Base-by-base conservation (phyloP, 2,329 filamentous ascomycete species). In the Drechslerella coelobrocha region DNA sequence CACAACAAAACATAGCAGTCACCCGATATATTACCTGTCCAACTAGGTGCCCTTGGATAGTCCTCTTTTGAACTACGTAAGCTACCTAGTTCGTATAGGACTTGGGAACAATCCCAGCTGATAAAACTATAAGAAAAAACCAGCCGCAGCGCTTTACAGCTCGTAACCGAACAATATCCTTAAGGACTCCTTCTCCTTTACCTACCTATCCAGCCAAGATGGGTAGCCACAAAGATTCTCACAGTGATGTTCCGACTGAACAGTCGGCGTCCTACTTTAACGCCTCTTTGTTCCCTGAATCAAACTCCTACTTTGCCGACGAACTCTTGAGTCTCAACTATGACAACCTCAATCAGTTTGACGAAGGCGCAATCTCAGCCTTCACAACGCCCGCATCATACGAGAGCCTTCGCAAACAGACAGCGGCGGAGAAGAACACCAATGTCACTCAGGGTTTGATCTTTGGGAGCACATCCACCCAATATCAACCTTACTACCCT, bases 191-290 rank as follows among this genome's bases (percentile, higher is more conserved):
- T n/a, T 26, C 39, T 53, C 2, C 31, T 34, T 34, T 24, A 10
- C 1, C 45, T 63, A 60, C 45, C 53, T 62, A 59, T 41, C 41
- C 14, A 45, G 41, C 41, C 53, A 63, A 24, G 23, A 71, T 71
- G 66, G 50, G 59, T 39, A 71, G 63, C 57, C 21, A 59, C 48
- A 71, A 63, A 51, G 59, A 71, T 37, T 19, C 53, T 21, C 59
- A 62, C 34, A 71, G 66, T 41, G 66, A 71, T 37, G 66, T 60
- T 48, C 57, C 63, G 29, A 69, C 66, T 1, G 66, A 71, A 43
- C 66, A 71, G 21, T 68, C 63, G 9, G 63, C 66, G 27, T 71
- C 66, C 21, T 71, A 71, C 66, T 71, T 71, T 41, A 71, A 71
- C 66, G 59, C 59, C 66, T 71, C 66, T 14, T 71, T 41, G 59